Evolutionary conservation across 208 protist genomes (phyloP).

Genomic region (Naegleria lovaniensis): DNA sequence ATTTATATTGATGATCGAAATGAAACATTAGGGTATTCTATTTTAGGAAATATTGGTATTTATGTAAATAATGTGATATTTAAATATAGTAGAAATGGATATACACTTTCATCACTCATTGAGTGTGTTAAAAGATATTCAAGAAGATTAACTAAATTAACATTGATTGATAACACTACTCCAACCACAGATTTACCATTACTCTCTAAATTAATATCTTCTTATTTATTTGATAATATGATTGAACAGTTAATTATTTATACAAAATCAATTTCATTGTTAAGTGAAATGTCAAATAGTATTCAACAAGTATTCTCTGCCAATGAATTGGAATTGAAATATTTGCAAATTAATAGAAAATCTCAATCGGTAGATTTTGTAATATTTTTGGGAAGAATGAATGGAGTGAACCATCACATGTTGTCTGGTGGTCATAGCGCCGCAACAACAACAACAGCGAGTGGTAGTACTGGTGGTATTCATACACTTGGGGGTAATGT

Average conservation of each 20-base stretch:
- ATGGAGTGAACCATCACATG: too few relatives aligned
- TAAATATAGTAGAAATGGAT: neutral
- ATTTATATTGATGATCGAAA: neutral
- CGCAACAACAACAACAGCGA: too few relatives aligned
- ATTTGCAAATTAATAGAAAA: neutral
- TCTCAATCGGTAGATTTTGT: neutral
- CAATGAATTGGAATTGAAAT: neutral
- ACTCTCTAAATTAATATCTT: neutral
- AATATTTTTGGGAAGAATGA: neutral
- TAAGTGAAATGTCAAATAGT: neutral
- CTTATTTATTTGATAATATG: neutral
- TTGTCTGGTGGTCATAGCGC: too few relatives aligned
- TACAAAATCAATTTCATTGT: neutral
- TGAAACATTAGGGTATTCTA: neutral
- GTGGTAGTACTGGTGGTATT: too few relatives aligned
- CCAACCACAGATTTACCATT: neutral
- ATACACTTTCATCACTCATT: neutral
- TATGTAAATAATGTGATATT: neutral
- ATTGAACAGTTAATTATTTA: neutral
- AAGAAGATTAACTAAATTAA: neutral
- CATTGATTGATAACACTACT: neutral
- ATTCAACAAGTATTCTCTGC: neutral
- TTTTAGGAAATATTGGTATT: neutral
- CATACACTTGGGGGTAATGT: too few relatives aligned
- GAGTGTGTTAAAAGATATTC: neutral